Evolutionary conservation across 805 yeast genomes (phyloP).

Genomic region (Kluyveromyces dobzhanskii): DNA sequence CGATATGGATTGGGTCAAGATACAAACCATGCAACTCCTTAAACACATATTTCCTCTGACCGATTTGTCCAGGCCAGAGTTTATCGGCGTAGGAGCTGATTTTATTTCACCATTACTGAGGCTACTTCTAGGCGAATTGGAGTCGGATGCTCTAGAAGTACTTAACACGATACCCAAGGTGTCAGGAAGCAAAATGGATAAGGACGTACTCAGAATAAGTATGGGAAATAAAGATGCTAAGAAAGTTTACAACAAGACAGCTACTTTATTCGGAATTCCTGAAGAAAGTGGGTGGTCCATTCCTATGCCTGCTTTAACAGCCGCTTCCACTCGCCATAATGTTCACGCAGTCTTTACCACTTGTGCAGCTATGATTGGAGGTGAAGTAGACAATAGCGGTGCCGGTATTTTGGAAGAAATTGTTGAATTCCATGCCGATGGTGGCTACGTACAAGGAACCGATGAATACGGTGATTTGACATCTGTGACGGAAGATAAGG

Average conservation of each 20-base stretch:
- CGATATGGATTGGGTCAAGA: slow-evolving; percentile 66
- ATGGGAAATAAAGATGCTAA: slow-evolving; percentile 73
- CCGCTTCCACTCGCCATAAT: slow-evolving; percentile 82
- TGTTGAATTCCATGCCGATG: slow-evolving; percentile 28
- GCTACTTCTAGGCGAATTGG: slow-evolving; percentile 71
- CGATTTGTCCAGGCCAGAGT: slow-evolving; percentile 69
- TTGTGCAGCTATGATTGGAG: slow-evolving; percentile 39
- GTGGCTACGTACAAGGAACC: slow-evolving; percentile 22
- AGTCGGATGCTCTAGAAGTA: slow-evolving; percentile 82
- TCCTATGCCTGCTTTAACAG: slow-evolving; percentile 88
- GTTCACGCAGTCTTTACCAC: slow-evolving; percentile 93
- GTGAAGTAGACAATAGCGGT: slow-evolving; percentile 14
- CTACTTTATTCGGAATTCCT: slow-evolving; percentile 90
- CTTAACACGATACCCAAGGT: slow-evolving; percentile 76
- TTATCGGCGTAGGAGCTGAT: slow-evolving; percentile 90
- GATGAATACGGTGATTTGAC: slow-evolving; percentile 23
- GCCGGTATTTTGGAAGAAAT: slow-evolving; percentile 19
- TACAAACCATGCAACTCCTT: slow-evolving; percentile 70
- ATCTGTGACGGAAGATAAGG: slow-evolving; percentile 46
- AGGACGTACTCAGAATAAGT: slow-evolving; percentile 85
- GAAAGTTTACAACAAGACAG: slow-evolving; percentile 76
- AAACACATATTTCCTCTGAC: slow-evolving; percentile 68
- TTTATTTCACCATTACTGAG: slow-evolving; percentile 83
- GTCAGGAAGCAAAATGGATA: slow-evolving; percentile 87
- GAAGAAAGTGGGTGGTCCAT: slow-evolving; percentile 92